These are phyloP conservation scores for Aegilops longissima DNA, from an alignment of 176 grass and related monocot genomes.

Conservation along the genomic window DNA sequence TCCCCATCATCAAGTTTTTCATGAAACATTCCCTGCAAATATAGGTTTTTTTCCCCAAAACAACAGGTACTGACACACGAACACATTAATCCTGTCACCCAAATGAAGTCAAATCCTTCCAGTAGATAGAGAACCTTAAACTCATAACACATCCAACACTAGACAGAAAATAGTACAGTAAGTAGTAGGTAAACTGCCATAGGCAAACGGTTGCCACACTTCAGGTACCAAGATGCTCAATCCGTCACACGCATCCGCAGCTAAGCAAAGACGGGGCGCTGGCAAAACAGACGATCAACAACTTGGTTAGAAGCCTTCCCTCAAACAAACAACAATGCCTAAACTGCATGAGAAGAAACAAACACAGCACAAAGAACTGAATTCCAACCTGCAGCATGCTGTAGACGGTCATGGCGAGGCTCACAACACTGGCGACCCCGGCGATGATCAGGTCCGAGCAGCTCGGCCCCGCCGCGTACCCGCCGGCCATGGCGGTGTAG, in stretches of 20 bases:
- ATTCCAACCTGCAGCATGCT: not conserved
- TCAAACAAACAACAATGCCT: not conserved
- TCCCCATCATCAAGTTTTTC: no score
- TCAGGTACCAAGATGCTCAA: not conserved
- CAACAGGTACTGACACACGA: no score
- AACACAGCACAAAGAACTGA: not conserved
- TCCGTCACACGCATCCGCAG: not conserved
- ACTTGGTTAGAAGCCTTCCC: no score
- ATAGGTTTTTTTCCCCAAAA: no score
- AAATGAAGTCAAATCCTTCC: no score
- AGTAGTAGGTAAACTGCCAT: not conserved
- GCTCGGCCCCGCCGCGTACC: no score
- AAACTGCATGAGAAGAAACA: not conserved
- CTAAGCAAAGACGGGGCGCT: not conserved
- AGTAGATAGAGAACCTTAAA: no score
- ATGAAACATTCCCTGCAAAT: no score
- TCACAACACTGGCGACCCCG: not conserved
- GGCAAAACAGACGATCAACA: not conserved
- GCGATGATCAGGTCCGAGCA: not conserved
- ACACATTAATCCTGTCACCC: no score
- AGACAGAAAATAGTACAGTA: not conserved
- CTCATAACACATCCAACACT: not conserved
- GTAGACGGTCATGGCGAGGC: not conserved
- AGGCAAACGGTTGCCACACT: not conserved
- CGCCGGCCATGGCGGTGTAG: not conserved